Percentiles rank a stretch among this genome's conserved stretches.
These are phyloP conservation scores for Tulasnella sp. DNA, from an alignment of 768 basidiomycete genomes.

Conservation along the genomic window DNA sequence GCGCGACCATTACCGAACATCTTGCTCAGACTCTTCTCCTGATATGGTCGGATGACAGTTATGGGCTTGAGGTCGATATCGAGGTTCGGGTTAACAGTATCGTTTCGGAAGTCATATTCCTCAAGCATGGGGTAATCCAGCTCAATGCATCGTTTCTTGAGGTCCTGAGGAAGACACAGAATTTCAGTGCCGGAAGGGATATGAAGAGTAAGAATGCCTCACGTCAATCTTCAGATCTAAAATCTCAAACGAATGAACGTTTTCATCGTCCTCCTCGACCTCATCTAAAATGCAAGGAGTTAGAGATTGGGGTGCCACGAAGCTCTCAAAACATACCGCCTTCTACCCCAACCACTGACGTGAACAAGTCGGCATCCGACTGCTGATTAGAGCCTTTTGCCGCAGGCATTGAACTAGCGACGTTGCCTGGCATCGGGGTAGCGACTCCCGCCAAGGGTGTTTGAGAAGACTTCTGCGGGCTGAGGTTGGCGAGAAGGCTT, in stretches of 20 bases:
- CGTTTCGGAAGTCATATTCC: constrained; percentile 98
- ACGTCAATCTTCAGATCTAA: constrained; percentile 91
- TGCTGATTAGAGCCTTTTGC: constrained; percentile 33
- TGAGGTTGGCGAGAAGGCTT: constrained; percentile 80
- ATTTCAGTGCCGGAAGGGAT: neutral
- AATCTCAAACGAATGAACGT: constrained; percentile 96
- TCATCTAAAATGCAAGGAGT: constrained; percentile 58
- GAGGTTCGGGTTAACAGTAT: constrained; percentile 90
- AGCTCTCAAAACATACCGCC: constrained; percentile 46
- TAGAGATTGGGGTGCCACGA: neutral
- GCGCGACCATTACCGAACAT: constrained; percentile 99
- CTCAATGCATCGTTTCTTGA: constrained; percentile 95
- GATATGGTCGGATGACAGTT: constrained; percentile 95
- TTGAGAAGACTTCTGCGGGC: constrained; percentile 47
- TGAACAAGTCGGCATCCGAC: constrained; percentile 77
- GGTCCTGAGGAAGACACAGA: constrained; percentile 53
- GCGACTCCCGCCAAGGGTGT: constrained; percentile 58
- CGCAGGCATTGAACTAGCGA: constrained; percentile 24
- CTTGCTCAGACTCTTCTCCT: constrained; percentile 96
- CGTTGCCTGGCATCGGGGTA: constrained; percentile 25
- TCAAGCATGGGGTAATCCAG: constrained; percentile 97
- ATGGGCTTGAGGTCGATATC: constrained; percentile 99
- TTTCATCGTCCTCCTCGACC: constrained; percentile 95
- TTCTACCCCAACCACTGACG: constrained; percentile 94
- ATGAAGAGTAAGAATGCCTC: constrained; percentile 31